A percentile compares a stretch with the other conserved stretches of the same genome.
These are phyloP conservation scores for Tetrapisispora pingtungensis DNA, from an alignment of 805 yeast genomes.

Conservation along the genomic window DNA sequence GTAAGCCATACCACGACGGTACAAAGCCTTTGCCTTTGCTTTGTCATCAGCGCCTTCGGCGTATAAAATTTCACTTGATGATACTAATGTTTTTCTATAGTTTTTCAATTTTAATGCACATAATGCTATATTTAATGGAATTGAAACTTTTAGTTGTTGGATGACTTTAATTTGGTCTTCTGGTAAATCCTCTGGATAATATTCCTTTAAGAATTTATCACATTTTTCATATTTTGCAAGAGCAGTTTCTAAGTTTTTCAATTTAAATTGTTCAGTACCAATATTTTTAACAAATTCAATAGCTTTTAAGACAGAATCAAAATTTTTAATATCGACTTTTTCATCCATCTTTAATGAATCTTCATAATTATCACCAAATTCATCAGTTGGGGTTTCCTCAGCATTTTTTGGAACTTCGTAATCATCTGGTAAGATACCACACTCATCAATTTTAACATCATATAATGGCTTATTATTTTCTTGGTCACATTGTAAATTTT, in stretches of 20 bases:
- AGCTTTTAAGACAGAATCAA: slow-evolving; percentile 60
- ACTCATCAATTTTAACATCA: slow-evolving; percentile 63
- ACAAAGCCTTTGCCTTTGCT: slow-evolving; percentile 74
- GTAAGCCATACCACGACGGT: slow-evolving; percentile 75
- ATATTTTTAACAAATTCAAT: slow-evolving; percentile 57
- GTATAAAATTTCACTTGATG: slow-evolving; percentile 59
- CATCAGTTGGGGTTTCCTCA: slow-evolving; percentile 48
- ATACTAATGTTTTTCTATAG: slow-evolving; percentile 43
- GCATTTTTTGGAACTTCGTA: slow-evolving; percentile 38
- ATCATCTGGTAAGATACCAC: slow-evolving; percentile 66
- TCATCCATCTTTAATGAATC: slow-evolving; percentile 68
- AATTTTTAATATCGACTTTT: slow-evolving; percentile 44
- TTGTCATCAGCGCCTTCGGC: slow-evolving; percentile 49
- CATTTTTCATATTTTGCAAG: slow-evolving; percentile 66
- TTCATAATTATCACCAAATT: slow-evolving; percentile 77
- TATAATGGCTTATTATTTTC: slow-evolving; percentile 59
- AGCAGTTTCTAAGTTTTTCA: slow-evolving; percentile 47
- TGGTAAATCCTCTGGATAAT: slow-evolving; percentile 47
- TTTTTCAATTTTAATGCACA: slow-evolving; percentile 56
- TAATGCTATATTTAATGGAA: slow-evolving; percentile 64
- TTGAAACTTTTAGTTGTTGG: slow-evolving; percentile 49
- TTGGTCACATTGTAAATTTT: slow-evolving; percentile 51
- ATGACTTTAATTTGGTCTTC: slow-evolving; percentile 43
- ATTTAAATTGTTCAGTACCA: slow-evolving; percentile 69
- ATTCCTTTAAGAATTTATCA: slow-evolving; percentile 55